Evolutionary conservation across 176 grass and related monocot species (phyloP).

Genomic region (Phoenix dactylifera): DNA sequence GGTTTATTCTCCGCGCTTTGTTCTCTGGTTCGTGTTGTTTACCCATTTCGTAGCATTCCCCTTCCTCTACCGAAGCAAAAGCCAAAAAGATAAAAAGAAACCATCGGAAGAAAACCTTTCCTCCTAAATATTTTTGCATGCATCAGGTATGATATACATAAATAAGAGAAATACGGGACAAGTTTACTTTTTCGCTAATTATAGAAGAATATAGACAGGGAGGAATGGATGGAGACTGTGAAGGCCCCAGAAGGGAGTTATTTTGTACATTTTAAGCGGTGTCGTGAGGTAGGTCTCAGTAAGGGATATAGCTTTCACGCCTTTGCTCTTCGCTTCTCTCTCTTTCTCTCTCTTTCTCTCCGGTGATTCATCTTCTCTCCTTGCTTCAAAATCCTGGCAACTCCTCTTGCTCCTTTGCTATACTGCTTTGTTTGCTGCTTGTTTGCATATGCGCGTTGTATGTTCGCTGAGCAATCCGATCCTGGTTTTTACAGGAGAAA

Average conservation of each 20-base stretch:
- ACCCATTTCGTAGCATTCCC: conserved; percentile 12
- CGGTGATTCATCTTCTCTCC: background rate
- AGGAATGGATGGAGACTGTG: too few species aligned
- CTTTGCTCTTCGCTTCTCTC: conserved; percentile 15
- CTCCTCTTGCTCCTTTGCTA: too few species aligned
- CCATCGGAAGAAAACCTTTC: background rate
- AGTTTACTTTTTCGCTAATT: too few species aligned
- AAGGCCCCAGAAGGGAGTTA: too few species aligned
- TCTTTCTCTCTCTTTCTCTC: background rate
- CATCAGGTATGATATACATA: background rate
- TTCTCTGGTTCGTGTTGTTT: conserved; percentile 40
- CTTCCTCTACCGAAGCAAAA: background rate
- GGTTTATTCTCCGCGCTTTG: conserved; percentile 46
- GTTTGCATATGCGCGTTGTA: too few species aligned
- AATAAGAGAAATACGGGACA: background rate
- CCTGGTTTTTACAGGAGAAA: too few species aligned
- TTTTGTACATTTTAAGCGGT: background rate
- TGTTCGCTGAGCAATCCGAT: too few species aligned
- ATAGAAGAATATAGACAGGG: too few species aligned
- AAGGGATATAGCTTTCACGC: conserved; percentile 16
- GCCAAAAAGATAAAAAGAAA: background rate
- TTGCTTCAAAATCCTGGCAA: background rate
- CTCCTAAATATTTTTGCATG: background rate
- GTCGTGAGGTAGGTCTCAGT: conserved; percentile 10
- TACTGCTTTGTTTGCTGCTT: too few species aligned